A percentile compares a stretch with the other conserved stretches of the same genome.
These are phyloP conservation scores for Serendipita indica DNA, from an alignment of 768 basidiomycete genomes.

Conservation along the genomic window DNA sequence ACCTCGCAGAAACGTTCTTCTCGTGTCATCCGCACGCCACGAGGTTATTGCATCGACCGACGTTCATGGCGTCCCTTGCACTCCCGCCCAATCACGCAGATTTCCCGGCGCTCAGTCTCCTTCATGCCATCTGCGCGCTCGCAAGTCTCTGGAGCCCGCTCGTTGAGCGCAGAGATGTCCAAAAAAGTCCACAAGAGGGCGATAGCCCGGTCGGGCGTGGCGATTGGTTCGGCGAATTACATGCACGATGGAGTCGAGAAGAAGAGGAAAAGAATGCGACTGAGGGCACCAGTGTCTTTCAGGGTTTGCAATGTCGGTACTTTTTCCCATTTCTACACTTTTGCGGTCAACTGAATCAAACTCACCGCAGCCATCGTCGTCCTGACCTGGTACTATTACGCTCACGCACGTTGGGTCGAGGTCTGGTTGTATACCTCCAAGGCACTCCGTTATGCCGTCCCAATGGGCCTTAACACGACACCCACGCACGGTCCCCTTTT, in stretches of 20 bases:
- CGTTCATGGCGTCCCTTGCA: conserved; percentile 48
- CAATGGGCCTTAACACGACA: conserved; percentile 55
- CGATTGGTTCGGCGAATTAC: conserved; percentile 46
- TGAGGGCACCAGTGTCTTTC: conserved; percentile 40
- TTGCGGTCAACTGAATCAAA: neutral
- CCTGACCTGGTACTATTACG: conserved; percentile 61
- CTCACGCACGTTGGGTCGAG: conserved; percentile 66
- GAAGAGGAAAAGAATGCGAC: conserved; percentile 34
- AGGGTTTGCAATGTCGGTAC: conserved; percentile 45
- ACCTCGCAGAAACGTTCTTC: conserved; percentile 69
- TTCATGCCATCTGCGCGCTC: conserved; percentile 79
- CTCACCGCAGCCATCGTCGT: conserved; percentile 44
- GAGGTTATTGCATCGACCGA: conserved; percentile 51
- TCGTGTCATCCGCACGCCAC: conserved; percentile 57
- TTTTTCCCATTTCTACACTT: too few species aligned
- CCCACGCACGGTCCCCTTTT: conserved; percentile 52
- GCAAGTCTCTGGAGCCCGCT: conserved; percentile 63
- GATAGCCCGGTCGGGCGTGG: too few species aligned
- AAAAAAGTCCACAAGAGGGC: conserved; percentile 16
- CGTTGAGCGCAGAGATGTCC: conserved; percentile 40
- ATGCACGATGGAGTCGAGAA: conserved; percentile 40
- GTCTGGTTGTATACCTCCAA: conserved; percentile 45
- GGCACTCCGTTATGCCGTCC: conserved; percentile 42
- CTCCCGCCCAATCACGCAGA: conserved; percentile 53
- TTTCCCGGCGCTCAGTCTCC: conserved; percentile 54